A percentile compares a stretch with the other conserved stretches of the same genome.
Evolutionary conservation across 2,329 filamentous ascomycete species (phyloP).

Genomic region (Fusarium pseudograminearum): DNA sequence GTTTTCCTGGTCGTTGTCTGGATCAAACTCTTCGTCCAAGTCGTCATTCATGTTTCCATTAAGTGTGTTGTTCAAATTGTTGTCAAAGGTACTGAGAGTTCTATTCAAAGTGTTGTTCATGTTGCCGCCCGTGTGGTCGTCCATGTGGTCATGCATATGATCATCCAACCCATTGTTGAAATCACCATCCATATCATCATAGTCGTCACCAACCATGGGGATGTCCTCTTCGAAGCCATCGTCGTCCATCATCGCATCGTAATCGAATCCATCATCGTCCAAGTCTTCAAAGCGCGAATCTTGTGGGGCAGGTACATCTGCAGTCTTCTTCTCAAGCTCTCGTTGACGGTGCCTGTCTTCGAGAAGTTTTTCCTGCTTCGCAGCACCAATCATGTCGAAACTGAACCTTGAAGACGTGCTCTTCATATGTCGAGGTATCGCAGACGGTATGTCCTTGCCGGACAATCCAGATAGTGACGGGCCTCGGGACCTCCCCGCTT

Average conservation of each 20-base stretch:
- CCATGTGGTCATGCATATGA: not conserved
- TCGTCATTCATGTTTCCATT: conserved; percentile 42
- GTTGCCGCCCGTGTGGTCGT: conserved; percentile 1
- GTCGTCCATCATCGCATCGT: conserved; percentile 74
- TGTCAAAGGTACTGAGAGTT: conserved; percentile 18
- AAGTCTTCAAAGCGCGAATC: conserved; percentile 72
- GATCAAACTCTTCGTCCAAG: conserved; percentile 40
- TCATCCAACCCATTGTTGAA: conserved; percentile 45
- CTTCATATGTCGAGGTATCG: conserved; percentile 74
- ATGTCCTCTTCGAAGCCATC: conserved; percentile 71
- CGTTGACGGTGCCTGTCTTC: conserved; percentile 79
- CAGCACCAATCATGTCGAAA: conserved; percentile 81
- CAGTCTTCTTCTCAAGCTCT: conserved; percentile 69
- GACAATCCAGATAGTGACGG: conserved; percentile 65
- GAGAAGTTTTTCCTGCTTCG: conserved; percentile 74
- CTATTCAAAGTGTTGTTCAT: conserved; percentile 40
- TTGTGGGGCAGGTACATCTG: conserved; percentile 53
- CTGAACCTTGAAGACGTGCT: conserved; percentile 85
- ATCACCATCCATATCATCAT: conserved; percentile 47
- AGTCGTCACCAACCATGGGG: conserved; percentile 48
- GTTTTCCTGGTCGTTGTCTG: conserved; percentile 63
- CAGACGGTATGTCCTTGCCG: conserved; percentile 59
- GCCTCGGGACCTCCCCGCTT: conserved; percentile 62
- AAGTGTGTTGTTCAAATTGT: conserved; percentile 40
- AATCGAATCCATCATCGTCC: conserved; percentile 71